Evolutionary conservation across 176 grass and related monocot genomes (phyloP).

Genomic region (Melocanna baccifera): DNA sequence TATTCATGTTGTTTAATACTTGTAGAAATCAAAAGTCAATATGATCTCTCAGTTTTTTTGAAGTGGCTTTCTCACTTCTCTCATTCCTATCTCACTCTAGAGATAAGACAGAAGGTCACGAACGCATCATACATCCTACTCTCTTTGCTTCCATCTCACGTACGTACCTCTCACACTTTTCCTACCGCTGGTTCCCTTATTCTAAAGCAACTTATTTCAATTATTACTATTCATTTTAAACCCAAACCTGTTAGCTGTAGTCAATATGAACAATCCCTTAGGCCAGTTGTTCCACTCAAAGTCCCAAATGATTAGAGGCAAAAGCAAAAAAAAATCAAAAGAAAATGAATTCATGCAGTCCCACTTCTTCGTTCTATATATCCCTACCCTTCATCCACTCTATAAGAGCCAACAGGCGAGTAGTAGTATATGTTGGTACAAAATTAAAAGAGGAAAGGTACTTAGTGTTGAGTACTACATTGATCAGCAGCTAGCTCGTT

Average conservation of each 20-base stretch:
- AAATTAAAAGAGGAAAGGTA: neutral
- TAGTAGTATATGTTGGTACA: neutral
- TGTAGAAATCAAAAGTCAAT: too few species aligned
- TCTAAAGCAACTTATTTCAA: too few species aligned
- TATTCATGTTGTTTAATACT: too few species aligned
- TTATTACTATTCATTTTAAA: too few species aligned
- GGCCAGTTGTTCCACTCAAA: constrained; percentile 3
- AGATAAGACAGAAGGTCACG: too few species aligned
- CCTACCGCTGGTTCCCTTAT: too few species aligned
- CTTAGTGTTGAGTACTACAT: neutral
- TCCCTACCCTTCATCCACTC: neutral
- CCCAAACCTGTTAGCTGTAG: fast-evolving
- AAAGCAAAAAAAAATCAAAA: neutral
- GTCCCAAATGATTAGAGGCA: neutral
- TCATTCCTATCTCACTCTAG: too few species aligned
- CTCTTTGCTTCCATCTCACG: too few species aligned
- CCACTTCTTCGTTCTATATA: neutral
- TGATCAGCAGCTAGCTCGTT: neutral
- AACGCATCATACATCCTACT: too few species aligned
- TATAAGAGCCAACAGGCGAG: neutral
- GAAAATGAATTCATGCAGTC: neutral
- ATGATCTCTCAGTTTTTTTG: too few species aligned
- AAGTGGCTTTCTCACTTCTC: too few species aligned
- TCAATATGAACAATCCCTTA: neutral
- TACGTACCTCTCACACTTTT: too few species aligned